These are phyloP conservation scores for Penicillium diatomitis DNA, from an alignment of 495 filamentous ascomycete genomes.

Conservation along the genomic window DNA sequence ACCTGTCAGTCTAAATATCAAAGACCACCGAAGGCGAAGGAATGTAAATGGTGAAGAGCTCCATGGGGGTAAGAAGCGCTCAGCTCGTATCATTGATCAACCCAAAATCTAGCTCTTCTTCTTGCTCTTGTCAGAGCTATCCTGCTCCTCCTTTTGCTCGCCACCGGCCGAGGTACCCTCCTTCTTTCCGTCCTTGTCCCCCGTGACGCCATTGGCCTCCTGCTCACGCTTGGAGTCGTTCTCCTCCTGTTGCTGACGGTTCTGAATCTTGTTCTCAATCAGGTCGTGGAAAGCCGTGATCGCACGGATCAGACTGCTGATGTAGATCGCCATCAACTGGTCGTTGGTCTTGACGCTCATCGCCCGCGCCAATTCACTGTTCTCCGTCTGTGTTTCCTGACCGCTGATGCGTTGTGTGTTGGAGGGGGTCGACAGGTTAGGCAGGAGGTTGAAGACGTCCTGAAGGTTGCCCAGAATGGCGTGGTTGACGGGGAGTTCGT, in stretches of 20 bases:
- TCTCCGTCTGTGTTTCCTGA: slow-evolving; percentile 43
- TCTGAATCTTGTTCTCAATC: slow-evolving; percentile 99
- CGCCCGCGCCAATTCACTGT: slow-evolving; percentile 78
- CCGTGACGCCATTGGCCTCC: slow-evolving; percentile 43
- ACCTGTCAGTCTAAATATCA: not conserved
- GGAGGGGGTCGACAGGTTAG: slow-evolving; percentile 84
- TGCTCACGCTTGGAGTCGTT: slow-evolving; percentile 78
- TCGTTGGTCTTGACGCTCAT: slow-evolving; percentile 99
- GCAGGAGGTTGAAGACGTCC: slow-evolving; percentile 97
- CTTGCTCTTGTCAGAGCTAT: slow-evolving; percentile 47
- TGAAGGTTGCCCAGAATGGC: slow-evolving; percentile 95
- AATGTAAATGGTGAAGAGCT: not conserved
- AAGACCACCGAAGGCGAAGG: not conserved
- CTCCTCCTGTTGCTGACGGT: slow-evolving; percentile 92
- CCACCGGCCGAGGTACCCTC: slow-evolving; percentile 47
- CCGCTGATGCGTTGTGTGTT: slow-evolving; percentile 39
- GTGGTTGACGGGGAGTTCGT: slow-evolving; percentile 90
- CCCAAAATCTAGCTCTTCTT: slow-evolving; percentile 46
- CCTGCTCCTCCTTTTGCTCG: slow-evolving; percentile 60
- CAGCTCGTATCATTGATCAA: slow-evolving; percentile 12
- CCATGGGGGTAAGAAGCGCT: not conserved
- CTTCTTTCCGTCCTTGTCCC: slow-evolving; percentile 59
- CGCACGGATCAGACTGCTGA: slow-evolving; percentile 90
- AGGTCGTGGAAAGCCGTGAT: slow-evolving; percentile 99
- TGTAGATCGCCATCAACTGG: slow-evolving; percentile 95